Percentiles rank a stretch among this genome's conserved stretches.
Conservation (phyloP, 176 grass and related monocot genomes). For the Oropetium thomaeum region DNA sequence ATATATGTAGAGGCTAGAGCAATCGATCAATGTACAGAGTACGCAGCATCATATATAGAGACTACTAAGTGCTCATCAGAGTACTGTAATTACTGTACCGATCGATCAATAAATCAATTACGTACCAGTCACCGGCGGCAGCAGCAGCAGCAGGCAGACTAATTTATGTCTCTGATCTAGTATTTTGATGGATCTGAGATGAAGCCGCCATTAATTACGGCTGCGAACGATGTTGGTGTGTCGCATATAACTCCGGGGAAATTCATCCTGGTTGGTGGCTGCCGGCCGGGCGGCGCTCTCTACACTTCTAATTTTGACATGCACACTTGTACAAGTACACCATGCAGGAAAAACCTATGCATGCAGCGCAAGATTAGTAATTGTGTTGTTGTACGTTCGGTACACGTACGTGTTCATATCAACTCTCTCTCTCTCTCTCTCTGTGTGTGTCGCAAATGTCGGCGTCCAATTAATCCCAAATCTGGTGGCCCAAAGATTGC, state of each 20-base stretch:
- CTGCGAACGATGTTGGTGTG: not conserved
- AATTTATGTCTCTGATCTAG: not conserved
- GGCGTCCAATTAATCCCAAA: not conserved
- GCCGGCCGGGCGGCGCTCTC: not conserved
- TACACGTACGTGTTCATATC: not conserved
- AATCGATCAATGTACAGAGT: no score
- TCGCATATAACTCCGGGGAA: not conserved
- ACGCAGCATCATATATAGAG: no score
- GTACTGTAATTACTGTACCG: no score
- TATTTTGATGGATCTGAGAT: not conserved
- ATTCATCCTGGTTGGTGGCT: not conserved
- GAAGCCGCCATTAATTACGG: not conserved
- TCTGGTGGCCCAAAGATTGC: not conserved
- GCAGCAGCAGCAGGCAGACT: no score
- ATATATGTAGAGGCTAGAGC: no score
- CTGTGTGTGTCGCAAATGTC: no score
- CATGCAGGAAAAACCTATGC: not conserved
- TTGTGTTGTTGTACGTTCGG: not conserved
- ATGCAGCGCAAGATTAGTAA: not conserved
- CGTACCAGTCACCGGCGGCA: no score
- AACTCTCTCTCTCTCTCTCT: not conserved
- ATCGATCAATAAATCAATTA: no score
- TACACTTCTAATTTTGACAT: not conserved
- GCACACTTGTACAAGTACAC: not conserved
- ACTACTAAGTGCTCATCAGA: no score